A percentile compares a stretch with the other conserved stretches of the same genome.
phyloP scores from a whole-genome alignment of 352 stramenopile genomes.

The Pythium volutum region DNA sequence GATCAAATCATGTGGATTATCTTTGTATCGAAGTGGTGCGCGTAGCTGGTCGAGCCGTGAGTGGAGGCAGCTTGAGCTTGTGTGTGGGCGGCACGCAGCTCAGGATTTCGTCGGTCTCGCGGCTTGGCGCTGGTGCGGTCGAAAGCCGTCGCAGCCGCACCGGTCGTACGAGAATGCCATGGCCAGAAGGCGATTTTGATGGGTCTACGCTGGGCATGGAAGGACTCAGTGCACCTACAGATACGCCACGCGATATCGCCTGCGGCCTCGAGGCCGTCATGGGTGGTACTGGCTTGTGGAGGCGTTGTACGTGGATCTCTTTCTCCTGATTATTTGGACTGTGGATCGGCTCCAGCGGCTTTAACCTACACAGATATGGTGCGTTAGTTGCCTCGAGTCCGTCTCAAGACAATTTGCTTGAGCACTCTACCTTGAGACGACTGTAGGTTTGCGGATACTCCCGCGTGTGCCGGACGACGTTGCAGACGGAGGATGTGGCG shows the following conservation, averaged over 20 bases:
- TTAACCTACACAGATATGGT: constrained; percentile 30
- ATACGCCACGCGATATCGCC: constrained; percentile 21
- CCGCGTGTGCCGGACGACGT: not conserved
- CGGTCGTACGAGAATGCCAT: constrained; percentile 31
- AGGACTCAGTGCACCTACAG: constrained; percentile 16
- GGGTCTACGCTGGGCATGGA: constrained; percentile 22
- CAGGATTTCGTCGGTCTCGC: constrained; percentile 23
- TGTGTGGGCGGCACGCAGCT: not conserved
- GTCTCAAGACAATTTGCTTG: not conserved
- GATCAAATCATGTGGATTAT: not conserved
- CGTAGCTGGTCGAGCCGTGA: constrained; percentile 29
- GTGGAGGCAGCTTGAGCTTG: constrained; percentile 44
- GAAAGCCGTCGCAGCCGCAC: constrained; percentile 41
- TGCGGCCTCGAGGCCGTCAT: not conserved
- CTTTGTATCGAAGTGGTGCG: not conserved
- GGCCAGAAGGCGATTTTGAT: constrained; percentile 9
- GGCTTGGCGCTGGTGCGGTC: constrained; percentile 33
- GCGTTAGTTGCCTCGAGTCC: not conserved
- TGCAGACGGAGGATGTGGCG: not conserved
- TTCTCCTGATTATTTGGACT: constrained; percentile 17
- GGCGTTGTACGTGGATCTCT: constrained; percentile 14
- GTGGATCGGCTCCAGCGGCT: constrained; percentile 30
- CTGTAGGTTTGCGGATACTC: not conserved
- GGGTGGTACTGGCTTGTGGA: not conserved
- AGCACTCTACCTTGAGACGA: not conserved